Percentiles rank a stretch among this genome's conserved stretches.
Evolutionary conservation across 176 grass and related monocot genomes (phyloP).

Genomic region (Tillandsia leiboldiana): DNA sequence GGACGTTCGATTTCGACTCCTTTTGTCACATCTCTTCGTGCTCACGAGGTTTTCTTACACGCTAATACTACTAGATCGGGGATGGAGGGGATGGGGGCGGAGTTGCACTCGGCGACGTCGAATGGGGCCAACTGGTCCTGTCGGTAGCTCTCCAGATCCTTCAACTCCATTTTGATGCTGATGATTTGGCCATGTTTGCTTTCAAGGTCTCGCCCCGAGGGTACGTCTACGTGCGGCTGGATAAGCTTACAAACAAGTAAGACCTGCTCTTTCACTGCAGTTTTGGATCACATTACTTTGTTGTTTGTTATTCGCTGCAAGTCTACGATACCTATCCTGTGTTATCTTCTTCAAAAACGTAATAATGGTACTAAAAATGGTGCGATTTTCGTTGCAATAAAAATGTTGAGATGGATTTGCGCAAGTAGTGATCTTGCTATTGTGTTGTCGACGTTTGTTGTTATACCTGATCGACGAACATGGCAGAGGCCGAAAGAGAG

Average conservation of each 20-base stretch:
- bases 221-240: constrained; percentile 74
- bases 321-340: neutral
- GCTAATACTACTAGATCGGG: constrained; percentile 41
- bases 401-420: no score
- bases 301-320: no score
- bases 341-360: neutral
- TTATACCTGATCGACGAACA: no score
- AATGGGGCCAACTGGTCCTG: constrained; percentile 55
- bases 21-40: neutral
- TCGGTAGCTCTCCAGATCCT: constrained; percentile 50
- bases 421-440: no score
- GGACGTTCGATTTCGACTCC: neutral
- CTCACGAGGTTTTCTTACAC: neutral
- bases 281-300: neutral
- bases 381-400: no score
- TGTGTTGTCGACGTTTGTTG: no score
- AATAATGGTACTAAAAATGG: no score
- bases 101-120: constrained; percentile 42
- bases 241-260: constrained; percentile 59
- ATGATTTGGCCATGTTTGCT: constrained; percentile 62
- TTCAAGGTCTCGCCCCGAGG: constrained; percentile 91
- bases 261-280: neutral
- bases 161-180: constrained; percentile 32
- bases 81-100: constrained; percentile 79
- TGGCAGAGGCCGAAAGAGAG: no score